Conservation (phyloP, 2,329 filamentous ascomycete species). For the Phialophora tarda region DNA sequence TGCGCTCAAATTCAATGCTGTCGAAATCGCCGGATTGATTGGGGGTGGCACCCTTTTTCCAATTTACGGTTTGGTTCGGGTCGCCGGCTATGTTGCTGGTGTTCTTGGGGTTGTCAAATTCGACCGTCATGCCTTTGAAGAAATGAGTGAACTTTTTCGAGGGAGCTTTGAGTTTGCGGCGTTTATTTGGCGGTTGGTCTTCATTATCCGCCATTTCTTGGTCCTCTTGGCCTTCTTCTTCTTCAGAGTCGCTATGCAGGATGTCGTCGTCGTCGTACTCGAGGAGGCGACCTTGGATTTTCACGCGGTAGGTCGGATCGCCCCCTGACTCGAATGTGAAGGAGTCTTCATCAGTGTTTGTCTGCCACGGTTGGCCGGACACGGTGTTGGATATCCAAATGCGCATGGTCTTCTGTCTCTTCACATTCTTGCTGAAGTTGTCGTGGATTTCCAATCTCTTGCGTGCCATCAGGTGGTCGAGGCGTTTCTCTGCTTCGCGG, state of each 20-base stretch:
- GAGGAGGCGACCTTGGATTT: conserved; percentile 85
- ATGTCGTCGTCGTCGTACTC: conserved; percentile 67
- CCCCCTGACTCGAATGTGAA: conserved; percentile 81
- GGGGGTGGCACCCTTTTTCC: conserved; percentile 76
- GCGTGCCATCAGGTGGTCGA: conserved; percentile 92
- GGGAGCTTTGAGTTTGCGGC: conserved; percentile 43
- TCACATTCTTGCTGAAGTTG: conserved; percentile 73
- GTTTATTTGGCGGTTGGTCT: conserved; percentile 24
- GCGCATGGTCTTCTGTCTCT: conserved; percentile 82
- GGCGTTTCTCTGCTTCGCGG: conserved; percentile 81
- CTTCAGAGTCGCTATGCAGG: conserved; percentile 57
- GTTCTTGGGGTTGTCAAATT: conserved; percentile 55
- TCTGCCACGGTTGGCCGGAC: conserved; percentile 92
- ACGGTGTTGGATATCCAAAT: conserved; percentile 95
- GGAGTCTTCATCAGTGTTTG: conserved; percentile 70
- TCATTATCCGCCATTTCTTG: conserved; percentile 6
- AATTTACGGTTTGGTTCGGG: conserved; percentile 67
- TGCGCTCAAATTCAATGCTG: conserved; percentile 86
- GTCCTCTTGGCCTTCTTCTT: conserved; percentile 43
- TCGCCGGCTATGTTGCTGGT: conserved; percentile 46
- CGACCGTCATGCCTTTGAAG: conserved; percentile 59
- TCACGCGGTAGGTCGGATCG: conserved; percentile 84
- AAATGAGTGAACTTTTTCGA: conserved; percentile 56
- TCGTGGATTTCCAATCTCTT: conserved; percentile 92
- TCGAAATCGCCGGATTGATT: conserved; percentile 75